Evolutionary conservation across 768 basidiomycete genomes (phyloP), one percentile per base, ranked within the genome.

Genomic region (Peribolospora baueri): DNA sequence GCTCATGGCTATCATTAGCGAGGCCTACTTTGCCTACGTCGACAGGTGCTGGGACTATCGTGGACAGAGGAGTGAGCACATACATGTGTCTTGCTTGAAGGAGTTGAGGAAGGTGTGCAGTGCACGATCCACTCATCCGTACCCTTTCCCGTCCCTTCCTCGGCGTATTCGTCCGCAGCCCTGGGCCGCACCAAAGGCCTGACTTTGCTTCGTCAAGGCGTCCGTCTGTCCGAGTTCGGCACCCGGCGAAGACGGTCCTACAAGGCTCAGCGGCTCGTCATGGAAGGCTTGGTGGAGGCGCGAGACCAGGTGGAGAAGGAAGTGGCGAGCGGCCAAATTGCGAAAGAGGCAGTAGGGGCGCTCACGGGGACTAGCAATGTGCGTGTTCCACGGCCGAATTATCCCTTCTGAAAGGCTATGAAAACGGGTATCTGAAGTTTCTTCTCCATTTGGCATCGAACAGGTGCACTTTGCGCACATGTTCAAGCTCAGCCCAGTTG

Each of bases 361-460:
- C 66, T 88, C n/a, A 66, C 70, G 39, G 88, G 88, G 13, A 95
- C 91, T 0, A 87, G 84, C 61, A 98, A 98, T 68, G 91, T 91
- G 64, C 57, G 73, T 48, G 46, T 10, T 40, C n/a, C 25, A 25
- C 25, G 25, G 25, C 25, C 25, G 25, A 25, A 25, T 25, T 1
- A 25, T 25, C 25, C 25, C 25, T 25, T 25, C 25, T 25, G 25
- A 1, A 25, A 25, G 25, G 25, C 25, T 25, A 25, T 25, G 25
- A 25, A 25, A 25, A 25, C 1, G 25, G 25, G 25, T 25, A 25
- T 25, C 25, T 25, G 25, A 25, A 25, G 25, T 25, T 25, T 25
- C 38, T 42, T 38, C 38, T 1, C 57, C 37, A 37, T 25, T 25
- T 25, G 25, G 25, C 25, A 25, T 25, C 25, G 25, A 25, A 25